Base-by-base conservation (phyloP, 1,139 yeast species). In the Dujonia santamariae region DNA sequence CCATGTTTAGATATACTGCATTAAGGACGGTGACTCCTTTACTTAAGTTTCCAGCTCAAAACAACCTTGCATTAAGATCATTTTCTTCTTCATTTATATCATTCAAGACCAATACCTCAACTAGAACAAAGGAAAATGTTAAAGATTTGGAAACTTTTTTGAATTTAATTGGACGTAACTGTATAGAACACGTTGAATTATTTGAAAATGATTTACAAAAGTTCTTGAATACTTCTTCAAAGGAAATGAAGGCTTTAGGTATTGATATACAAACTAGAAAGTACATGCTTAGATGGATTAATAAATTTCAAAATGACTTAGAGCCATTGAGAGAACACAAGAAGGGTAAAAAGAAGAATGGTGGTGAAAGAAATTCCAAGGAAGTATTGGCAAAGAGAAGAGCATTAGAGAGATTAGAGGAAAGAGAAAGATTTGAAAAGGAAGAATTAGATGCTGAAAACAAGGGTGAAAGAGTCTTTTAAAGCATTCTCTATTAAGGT, bases 351-450 rank as follows among this genome's bases (percentile, higher is more conserved):
- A 90, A 88, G 74, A 80, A 80, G 75, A 69, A 78, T 49, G 97
- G 97, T 26, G 96, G 97, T 53, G 96, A 88, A 61, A 76, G 96
- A 57, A 84, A 81, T 49, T 73, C 84, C 41, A 77, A 73, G 52
- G 80, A 83, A 29, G 79, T 75, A 35, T 61, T 73, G 39, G 95
- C 95, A 14, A 80, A 78, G 56, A 72, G 78, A 65, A 65, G 68
- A 36, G 85, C 86, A n/a, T 72, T 79, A 45, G 66, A 76, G 46
- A 70, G 80, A 50, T 50, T 60, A 40, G 70, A 63, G 45, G 67
- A 63, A 40, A 61, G 53, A 44, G 70, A 64, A 42, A 47, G 41
- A 31, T 55, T 51, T 47, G 54, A 54, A 37, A 29, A 48, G 37
- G 42, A 45, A 15, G 50, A 47, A 36, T 42, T 46, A 42, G 52